phyloP scores from a whole-genome alignment of 2,329 filamentous ascomycete genomes.

The Paecilomyces sp. region DNA sequence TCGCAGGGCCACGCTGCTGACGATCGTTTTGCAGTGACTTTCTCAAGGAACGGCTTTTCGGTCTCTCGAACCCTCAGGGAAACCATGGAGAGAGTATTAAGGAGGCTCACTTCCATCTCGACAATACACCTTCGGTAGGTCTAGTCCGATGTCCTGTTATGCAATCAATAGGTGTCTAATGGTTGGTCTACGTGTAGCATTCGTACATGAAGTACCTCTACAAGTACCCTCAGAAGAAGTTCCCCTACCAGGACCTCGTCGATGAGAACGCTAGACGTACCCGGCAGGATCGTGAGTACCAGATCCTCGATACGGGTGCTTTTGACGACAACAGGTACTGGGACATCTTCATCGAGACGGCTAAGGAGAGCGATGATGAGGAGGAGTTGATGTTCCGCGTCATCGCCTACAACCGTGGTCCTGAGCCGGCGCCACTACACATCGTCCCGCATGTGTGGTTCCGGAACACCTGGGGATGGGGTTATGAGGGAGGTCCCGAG shows the following conservation, averaged over 20 bases:
- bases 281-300: slow-evolving; percentile 78
- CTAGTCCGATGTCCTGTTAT: slow-evolving; percentile 19
- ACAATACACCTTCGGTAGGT: slow-evolving; percentile 73
- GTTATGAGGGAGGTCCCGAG: slow-evolving; percentile 63
- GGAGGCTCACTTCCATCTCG: slow-evolving; percentile 91
- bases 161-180: slow-evolving; percentile 8
- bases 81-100: slow-evolving; percentile 97
- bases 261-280: slow-evolving; percentile 73
- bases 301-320: slow-evolving; percentile 78
- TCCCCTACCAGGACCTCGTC: slow-evolving; percentile 84
- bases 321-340: slow-evolving; percentile 90
- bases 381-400: slow-evolving; percentile 91
- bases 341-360: slow-evolving; percentile 95
- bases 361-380: slow-evolving; percentile 85
- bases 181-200: slow-evolving; percentile 50
- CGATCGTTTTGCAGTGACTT: slow-evolving; percentile 58
- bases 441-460: slow-evolving; percentile 96
- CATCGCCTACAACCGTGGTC: slow-evolving; percentile 91
- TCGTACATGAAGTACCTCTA: slow-evolving; percentile 99
- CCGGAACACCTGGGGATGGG: slow-evolving; percentile 96
- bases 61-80: slow-evolving; percentile 89
- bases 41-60: slow-evolving; percentile 90
- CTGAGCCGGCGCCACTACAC: slow-evolving; percentile 82
- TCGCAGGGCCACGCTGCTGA: not conserved
- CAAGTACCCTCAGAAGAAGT: slow-evolving; percentile 88